Base-by-base conservation (phyloP, 148 eudicot genomes). In the Chenopodium album region DNA sequence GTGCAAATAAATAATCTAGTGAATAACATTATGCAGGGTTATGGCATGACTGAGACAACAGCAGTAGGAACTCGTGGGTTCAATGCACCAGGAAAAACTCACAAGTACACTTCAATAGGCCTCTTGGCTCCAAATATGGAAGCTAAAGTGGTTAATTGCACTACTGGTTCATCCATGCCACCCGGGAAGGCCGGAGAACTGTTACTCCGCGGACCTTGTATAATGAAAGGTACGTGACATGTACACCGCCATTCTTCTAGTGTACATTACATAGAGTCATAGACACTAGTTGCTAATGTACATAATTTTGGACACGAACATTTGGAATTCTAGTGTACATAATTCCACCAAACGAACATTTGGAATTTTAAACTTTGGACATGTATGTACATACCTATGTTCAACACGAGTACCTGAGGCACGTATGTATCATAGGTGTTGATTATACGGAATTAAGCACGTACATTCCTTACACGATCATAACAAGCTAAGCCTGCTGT, bases 41-140 rank as follows among this genome's bases (percentile, higher is more conserved):
- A 96, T 86, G 99, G 99, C 82, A 87, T 96, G 97, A 96, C 98
- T 9, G 99, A 96, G 86, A 83, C 98, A 74, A 87, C 95, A 64
- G 99, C 99, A 34, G 88, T 96, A 13, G 99, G 91, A 75, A 89
- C 93, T 71, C 98, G 99, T 10, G 98, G 98, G 16, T 89, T 90
- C 79, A 96, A 96, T 78, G 82, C 81, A 0, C 83, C 81, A 2
- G 82, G 80, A 60, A 67, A 78, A 34, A 22, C 73, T 56, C 86
- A 37, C 10, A 96, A 92, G 54, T 85, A 94, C 79, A 75, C 84
- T 71, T 96, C 99, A 41, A 88, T 86, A 4, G 99, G 99, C 37
- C 94, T 96, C 66, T 67, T 96, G 78, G 88, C 95, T 80, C 99
- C 99, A 48, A 94, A 90, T 75, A 91, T 79, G 79, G 87, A 96